Conservation (phyloP, 805 yeast species). For the Sugiyamaella americana region DNA sequence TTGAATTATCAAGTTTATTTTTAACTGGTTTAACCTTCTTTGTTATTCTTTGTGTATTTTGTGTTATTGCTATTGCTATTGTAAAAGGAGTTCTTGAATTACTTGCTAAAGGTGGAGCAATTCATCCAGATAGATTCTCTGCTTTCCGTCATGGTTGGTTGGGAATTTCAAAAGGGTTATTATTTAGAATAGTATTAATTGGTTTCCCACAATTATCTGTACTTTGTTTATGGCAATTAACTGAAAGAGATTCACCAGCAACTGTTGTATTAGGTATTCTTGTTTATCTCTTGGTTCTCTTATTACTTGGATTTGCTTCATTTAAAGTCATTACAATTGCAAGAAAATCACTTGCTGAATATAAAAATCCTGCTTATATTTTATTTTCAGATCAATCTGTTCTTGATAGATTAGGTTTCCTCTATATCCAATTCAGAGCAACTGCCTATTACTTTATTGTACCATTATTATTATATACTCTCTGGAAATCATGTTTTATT, state of each 20-base stretch:
- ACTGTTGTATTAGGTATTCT: constrained; percentile 73
- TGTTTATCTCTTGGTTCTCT: constrained; percentile 51
- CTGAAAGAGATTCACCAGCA: constrained; percentile 78
- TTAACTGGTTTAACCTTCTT: constrained; percentile 83
- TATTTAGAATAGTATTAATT: constrained; percentile 74
- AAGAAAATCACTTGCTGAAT: constrained; percentile 58
- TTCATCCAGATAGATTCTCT: constrained; percentile 57
- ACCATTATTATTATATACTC: constrained; percentile 56
- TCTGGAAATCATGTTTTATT: constrained; percentile 73
- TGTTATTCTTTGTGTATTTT: constrained; percentile 62
- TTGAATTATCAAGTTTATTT: constrained; percentile 81
- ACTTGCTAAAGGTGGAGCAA: constrained; percentile 50
- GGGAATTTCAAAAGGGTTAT: constrained; percentile 77
- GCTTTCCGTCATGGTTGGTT: constrained; percentile 82
- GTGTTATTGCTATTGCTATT: constrained; percentile 45
- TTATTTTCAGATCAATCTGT: constrained; percentile 77
- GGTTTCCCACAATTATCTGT: constrained; percentile 85
- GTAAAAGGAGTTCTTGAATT: constrained; percentile 67
- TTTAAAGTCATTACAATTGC: constrained; percentile 70
- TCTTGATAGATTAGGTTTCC: constrained; percentile 83
- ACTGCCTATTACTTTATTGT: constrained; percentile 77
- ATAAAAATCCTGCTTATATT: constrained; percentile 87
- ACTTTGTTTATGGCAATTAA: constrained; percentile 84
- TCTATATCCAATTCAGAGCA: constrained; percentile 88
- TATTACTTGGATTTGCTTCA: constrained; percentile 66